Base-by-base conservation (phyloP, 129 eudicot species). In the Scalesia atractyloides region DNA sequence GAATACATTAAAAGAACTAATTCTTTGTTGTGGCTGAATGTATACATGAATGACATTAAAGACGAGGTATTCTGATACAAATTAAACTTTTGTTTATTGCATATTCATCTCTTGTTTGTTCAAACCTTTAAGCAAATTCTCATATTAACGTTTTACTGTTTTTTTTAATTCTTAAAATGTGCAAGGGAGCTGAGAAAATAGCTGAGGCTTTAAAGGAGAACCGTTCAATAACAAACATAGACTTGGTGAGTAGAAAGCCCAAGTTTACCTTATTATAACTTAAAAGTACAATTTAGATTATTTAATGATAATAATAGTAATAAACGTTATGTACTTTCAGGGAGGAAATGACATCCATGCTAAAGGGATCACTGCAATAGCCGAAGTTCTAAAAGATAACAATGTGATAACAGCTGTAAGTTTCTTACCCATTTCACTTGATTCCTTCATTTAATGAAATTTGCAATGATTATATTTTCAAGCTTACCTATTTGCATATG, bases 301-400 rank as follows among this genome's bases (percentile, higher is more conserved):
- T 62, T 19, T 48, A 24, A 12, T 13, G 43, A 57, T 59, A 34
- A 44, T 9, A 10, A 44, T 9, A 10, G 5, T 16, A 36, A 58
- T 16, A 36, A 58, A 48, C 30, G 36, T 68, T 47, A 57, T 30
- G 43, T 67, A 60, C 70, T 71, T 81, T 70, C 82, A 94, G 98
- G 96, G 97, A 0, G 97, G 97, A 50, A 94, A 94, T 77, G 87
- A 90, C 81, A 90, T 94, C 41, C 98, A 86, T 81, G 93, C 96
- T 19, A 82, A 84, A 79, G 98, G 97, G 50, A 73, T 84, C 49
- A 81, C 68, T 77, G 85, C 72, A 52, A 84, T 94, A 49, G 96
- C 98, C 37, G 79, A 76, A 54, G 97, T 86, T 79, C 70, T 94
- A 77, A 94, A 94, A 81, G 98, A 94, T 84, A 94, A 94, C 75